Percentiles rank a stretch among this genome's conserved stretches.
Evolutionary conservation across 164 flowering plant species (phyloP).

Genomic region (Santalum album): DNA sequence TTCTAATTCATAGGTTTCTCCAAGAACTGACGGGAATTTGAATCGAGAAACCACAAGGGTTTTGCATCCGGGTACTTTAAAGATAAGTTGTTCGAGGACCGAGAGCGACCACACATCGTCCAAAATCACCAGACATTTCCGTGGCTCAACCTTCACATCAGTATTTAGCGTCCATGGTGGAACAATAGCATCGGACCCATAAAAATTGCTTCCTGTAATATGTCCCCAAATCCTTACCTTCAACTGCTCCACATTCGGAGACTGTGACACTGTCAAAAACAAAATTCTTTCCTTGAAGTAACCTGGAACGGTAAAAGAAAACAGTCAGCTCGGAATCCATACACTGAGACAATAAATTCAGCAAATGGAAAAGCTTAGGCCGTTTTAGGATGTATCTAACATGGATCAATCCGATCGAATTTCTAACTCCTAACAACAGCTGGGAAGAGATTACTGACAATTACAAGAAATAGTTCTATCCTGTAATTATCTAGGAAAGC

Average conservation of each 20-base stretch:
- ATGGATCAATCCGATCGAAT: too few relatives aligned
- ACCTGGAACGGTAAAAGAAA: conserved; percentile 25
- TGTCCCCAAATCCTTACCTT: conserved; percentile 31
- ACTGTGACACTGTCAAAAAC: conserved; percentile 70
- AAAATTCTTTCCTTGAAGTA: conserved; percentile 42
- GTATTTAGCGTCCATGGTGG: conserved; percentile 28
- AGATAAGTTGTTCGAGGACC: conserved; percentile 45
- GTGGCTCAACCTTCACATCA: conserved; percentile 8
- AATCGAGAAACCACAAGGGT: conserved; percentile 45
- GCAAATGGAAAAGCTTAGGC: too few relatives aligned
- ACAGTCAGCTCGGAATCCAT: not conserved
- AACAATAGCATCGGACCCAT: conserved; percentile 9
- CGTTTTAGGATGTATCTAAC: too few relatives aligned
- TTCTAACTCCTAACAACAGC: too few relatives aligned
- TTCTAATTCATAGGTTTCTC: conserved; percentile 32
- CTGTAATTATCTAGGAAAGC: too few relatives aligned
- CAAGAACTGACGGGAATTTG: conserved; percentile 15
- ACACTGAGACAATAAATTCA: too few relatives aligned
- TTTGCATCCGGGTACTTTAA: conserved; percentile 49
- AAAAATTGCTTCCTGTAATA: conserved; percentile 20
- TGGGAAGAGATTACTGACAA: too few relatives aligned
- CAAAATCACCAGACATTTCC: conserved; percentile 37
- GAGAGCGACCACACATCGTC: conserved; percentile 60
- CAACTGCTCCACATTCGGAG: conserved; percentile 58
- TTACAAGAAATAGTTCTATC: too few relatives aligned